Base-by-base conservation (phyloP, 345 rosid genomes). In the Lenwebbia sp. region DNA sequence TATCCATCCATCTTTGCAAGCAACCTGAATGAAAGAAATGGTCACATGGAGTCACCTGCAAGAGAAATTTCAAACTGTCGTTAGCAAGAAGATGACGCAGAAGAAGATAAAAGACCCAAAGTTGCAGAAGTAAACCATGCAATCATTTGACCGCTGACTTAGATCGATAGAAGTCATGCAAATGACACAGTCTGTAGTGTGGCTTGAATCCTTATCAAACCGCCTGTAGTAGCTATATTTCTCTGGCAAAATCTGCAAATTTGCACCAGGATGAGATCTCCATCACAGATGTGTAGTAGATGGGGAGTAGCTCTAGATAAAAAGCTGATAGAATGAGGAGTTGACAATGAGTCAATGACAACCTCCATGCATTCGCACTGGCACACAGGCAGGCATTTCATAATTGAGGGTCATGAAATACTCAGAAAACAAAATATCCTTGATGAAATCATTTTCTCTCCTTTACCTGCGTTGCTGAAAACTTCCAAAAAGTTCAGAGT, bases 1-100 rank as follows among this genome's bases (percentile, higher is more conserved):
- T 93, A 88, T 97, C 99, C 99, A 97, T 97, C 99, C 99, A 97
- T 89, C 98, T 93, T 91, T 94, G 99, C 88, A 97, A 92, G 89
- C 99, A 97, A 85, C 95, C 99, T 5, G 95, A 90, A 87, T 97
- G 99, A 89, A 97, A 97, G 90, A 94, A 95, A 89, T 97, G 99
- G 86, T 96, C 99, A 54, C 99, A 96, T 10, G 99, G 99, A 13
- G 99, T 97, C 85, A 94, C 98, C 99, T 97, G 92, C 81, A 75
- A 86, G 40, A 87, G 54, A 85, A 85, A 22, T 84, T 56, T 37
- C 55, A 40, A 54, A 33, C 47, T 37, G 14, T 70, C 26, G 47
- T 70, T 19, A 70, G 26, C 47, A 70, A 37, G 60, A 23, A 37
- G 2, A 37, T 9, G 5, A 70, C 47, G 21, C 47, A 19, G 37